Evolutionary conservation across 371 early-diverging fungal species (phyloP).

Genomic region (Mortierella sp.): DNA sequence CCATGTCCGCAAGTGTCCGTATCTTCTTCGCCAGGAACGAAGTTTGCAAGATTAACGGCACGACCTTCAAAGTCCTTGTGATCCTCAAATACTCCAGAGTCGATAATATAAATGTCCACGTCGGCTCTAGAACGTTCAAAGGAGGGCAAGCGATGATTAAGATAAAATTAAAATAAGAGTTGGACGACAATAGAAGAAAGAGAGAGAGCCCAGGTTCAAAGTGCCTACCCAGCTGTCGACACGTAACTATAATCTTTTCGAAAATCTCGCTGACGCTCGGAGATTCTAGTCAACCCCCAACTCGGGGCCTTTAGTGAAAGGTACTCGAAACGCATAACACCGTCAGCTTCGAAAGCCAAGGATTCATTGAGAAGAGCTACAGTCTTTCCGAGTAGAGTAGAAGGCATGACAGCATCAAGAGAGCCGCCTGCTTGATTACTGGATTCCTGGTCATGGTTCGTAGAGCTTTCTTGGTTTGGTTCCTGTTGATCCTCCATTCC

Average conservation of each 20-base stretch:
- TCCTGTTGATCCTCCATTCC: slow-evolving; percentile 11
- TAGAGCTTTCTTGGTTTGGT: neutral
- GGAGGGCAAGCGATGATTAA: too few species aligned
- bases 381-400: neutral
- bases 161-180: too few species aligned
- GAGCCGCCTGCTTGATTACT: neutral
- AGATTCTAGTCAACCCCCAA: slow-evolving; percentile 46
- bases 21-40: slow-evolving; percentile 57
- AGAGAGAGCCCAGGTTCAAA: neutral
- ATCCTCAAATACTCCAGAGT: slow-evolving; percentile 67
- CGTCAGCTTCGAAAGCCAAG: slow-evolving; percentile 6
- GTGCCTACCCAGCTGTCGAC: slow-evolving; percentile 44
- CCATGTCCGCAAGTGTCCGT: slow-evolving; percentile 72
- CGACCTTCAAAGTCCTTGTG: slow-evolving; percentile 71
- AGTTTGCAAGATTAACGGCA: slow-evolving; percentile 43
- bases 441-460: neutral
- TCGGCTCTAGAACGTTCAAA: slow-evolving; percentile 22
- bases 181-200: neutral
- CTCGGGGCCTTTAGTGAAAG: slow-evolving; percentile 37
- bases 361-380: neutral
- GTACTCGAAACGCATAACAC: slow-evolving; percentile 17
- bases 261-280: slow-evolving; percentile 14
- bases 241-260: slow-evolving; percentile 33
- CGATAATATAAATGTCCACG: slow-evolving; percentile 72
- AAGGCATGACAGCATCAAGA: neutral